Percentiles rank a stretch among this genome's conserved stretches.
These are phyloP conservation scores for Chrysoporthe deuterocubensis DNA, from an alignment of 2,329 filamentous ascomycete species.

Conservation along the genomic window DNA sequence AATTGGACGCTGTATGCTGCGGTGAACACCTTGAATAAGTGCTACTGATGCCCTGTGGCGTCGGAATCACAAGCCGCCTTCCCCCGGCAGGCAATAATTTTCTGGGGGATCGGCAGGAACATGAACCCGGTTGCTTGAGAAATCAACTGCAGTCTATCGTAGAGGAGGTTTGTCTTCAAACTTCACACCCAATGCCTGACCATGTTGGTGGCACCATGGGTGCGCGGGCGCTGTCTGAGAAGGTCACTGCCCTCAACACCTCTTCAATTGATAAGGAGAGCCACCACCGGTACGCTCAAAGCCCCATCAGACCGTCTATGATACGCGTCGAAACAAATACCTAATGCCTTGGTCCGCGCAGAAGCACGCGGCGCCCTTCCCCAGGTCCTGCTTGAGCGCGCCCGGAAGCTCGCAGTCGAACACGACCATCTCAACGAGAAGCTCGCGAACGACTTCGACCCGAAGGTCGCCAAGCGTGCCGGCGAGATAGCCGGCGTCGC, in stretches of 20 bases:
- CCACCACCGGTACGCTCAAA: constrained; percentile 49
- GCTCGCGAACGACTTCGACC: constrained; percentile 60
- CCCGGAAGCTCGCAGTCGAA: constrained; percentile 60
- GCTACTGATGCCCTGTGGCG: background rate
- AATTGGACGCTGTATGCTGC: too few species aligned
- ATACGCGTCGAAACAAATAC: too few species aligned
- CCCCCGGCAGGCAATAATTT: constrained; percentile 16
- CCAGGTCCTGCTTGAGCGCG: constrained; percentile 62
- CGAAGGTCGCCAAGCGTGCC: constrained; percentile 59
- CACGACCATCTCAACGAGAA: constrained; percentile 57
- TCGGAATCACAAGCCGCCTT: background rate
- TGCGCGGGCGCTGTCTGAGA: constrained; percentile 55
- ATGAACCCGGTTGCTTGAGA: background rate
- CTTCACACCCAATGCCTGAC: constrained; percentile 27
- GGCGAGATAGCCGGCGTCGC: constrained; percentile 65
- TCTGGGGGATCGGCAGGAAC: background rate
- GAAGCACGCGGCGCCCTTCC: constrained; percentile 45
- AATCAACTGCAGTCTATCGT: background rate
- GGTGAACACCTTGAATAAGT: background rate
- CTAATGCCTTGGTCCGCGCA: constrained; percentile 16
- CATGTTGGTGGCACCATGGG: constrained; percentile 53
- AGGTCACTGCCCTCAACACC: constrained; percentile 38
- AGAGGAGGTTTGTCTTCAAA: constrained; percentile 2
- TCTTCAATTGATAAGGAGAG: constrained; percentile 43
- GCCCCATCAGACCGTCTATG: background rate